Base-by-base conservation (phyloP, 371 early-diverging fungal genomes). In the Mucor indicus region DNA sequence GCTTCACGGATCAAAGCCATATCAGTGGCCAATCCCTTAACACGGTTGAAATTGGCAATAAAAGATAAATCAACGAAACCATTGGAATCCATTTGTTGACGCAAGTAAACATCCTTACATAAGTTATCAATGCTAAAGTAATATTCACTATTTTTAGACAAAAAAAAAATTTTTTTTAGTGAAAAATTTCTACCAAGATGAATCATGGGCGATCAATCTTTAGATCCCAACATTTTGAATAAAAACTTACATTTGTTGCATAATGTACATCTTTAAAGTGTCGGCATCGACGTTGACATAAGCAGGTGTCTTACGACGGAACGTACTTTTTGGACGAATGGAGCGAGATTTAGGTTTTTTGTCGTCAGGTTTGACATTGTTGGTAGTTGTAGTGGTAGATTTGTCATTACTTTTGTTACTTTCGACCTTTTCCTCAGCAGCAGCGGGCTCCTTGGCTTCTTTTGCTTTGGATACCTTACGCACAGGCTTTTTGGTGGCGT, bases 81-180 rank as follows among this genome's bases (percentile, higher is more conserved):
- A 50, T 88, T 76, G 1, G 66, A 44, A 48, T 91, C 83, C 96
- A 97, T 97, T 66, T 83, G 92, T 23, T 77, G 74, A 41, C 98
- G 88, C 77, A 97, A 89, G 64, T 82, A 96, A 16, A 94, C 72
- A 60, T 97, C 98, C 48, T 88, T 87, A 83, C 92, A 91, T 36
- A 97, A 69, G 62, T 97, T 97, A 44, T 95, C 96, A 39, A 92
- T 82, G 50, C 94, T 93, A 53, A 96, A 96, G 76, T 97, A 97
- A 69, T 91, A 90, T 53, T 91, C 92, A 65, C 83, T 83, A 50
- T n/a, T n/a, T n/a, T n/a, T n/a, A n/a, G n/a, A 8, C 37, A 23
- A 40, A 17, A 16, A 44, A 25, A 29, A 5, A 39, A 9, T 21
- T 22, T 23, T 8, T 3, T 20, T 39, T 20, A 4, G 39, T 39